Base-by-base conservation (phyloP, 345 rosid genomes). In the Abelmoschus esculentus region DNA sequence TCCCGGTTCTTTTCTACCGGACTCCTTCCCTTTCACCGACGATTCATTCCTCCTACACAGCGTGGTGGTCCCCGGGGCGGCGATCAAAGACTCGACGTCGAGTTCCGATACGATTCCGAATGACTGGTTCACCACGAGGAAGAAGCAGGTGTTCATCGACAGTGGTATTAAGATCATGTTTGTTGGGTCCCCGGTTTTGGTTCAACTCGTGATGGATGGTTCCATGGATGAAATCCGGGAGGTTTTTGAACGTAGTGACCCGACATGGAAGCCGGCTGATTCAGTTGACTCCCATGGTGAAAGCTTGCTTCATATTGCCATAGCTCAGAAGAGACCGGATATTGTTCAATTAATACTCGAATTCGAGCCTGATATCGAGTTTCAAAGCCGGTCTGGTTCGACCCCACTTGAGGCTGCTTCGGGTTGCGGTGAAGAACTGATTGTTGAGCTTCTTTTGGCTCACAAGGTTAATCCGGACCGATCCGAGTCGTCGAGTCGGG, bases 91-190 rank as follows among this genome's bases (percentile, higher is more conserved):
- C 2, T 63, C 78, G 0, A 14, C 72, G n/a, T 78, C 89, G 2
- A 69, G 73, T 5, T 61, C 77, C 3, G 85, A 84, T 32, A 46
- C 89, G 0, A 85, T 84, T 7, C 92, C 86, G 4, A 63, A 17
- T 52, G 93, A 88, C 28, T 88, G 87, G 85, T 88, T 88, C 77
- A 82, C 86, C 0, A 63, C 85, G 6, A 82, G 54, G 80, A 88
- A 79, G 80, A 88, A 88, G 67, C 93, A 83, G 42, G 90, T 86
- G 8, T 88, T 84, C 36, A 67, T 77, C 3, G 93, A 88, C 11
- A 86, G 88, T 17, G 90, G 87, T 2, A 72, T 86, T 61, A 82
- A 71, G 80, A 67, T 86, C 76, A 73, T 88, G 83, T 86, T 86
- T 44, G 85, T 80, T 2, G 93, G 90, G 3, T 82, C 90, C 0